Conservation (phyloP, 2,329 filamentous ascomycete genomes). For the Cladobotryum protrusum region DNA sequence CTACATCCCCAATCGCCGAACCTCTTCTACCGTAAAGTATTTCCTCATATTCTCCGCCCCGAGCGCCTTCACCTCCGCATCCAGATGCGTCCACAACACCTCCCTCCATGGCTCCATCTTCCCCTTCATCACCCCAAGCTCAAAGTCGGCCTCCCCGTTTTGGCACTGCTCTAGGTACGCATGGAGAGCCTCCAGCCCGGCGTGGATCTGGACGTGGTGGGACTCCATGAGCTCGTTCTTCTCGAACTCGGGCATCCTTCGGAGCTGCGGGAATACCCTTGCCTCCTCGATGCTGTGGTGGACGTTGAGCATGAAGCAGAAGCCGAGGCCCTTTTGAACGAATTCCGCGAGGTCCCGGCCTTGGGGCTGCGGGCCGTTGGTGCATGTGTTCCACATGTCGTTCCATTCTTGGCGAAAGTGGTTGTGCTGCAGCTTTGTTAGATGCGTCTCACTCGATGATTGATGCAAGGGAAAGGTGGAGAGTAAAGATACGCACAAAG, state of each 20-base stretch:
- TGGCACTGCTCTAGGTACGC: conserved; percentile 59
- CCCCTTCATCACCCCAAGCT: conserved; percentile 53
- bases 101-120: conserved; percentile 73
- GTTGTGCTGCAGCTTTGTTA: conserved; percentile 49
- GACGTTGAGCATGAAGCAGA: conserved; percentile 61
- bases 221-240: conserved; percentile 54
- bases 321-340: conserved; percentile 60
- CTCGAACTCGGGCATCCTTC: conserved; percentile 72
- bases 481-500: conserved; percentile 6
- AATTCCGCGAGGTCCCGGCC: conserved; percentile 64
- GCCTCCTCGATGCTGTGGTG: conserved; percentile 82
- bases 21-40: conserved; percentile 74
- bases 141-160: conserved; percentile 55
- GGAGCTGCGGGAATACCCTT: conserved; percentile 71
- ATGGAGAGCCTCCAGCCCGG: conserved; percentile 62
- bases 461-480: too few species aligned
- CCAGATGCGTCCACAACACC: conserved; percentile 76
- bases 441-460: neutral
- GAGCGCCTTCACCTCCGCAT: conserved; percentile 73
- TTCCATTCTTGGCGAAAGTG: conserved; percentile 73
- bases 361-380: conserved; percentile 49
- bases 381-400: conserved; percentile 60
- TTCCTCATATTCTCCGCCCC: conserved; percentile 82
- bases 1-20: conserved; percentile 35
- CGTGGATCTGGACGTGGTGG: conserved; percentile 76